Evolutionary conservation across 176 grass and related monocot genomes (phyloP).

Genomic region (Saccharum officinarum): DNA sequence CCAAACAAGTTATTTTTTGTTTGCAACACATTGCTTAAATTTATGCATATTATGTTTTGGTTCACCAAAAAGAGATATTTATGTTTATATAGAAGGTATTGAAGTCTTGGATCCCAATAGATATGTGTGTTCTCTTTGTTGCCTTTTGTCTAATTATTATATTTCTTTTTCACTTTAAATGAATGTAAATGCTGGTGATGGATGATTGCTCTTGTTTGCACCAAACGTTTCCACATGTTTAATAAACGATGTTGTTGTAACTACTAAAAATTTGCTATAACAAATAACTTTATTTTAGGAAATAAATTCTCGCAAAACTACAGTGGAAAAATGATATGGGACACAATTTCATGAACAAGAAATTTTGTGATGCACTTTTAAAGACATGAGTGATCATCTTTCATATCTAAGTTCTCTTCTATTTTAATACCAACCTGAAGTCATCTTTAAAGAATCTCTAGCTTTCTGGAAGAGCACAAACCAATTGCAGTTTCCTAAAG

Average conservation of each 20-base stretch:
- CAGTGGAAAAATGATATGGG: not conserved
- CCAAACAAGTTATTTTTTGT: not conserved
- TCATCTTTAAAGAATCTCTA: too few relatives aligned
- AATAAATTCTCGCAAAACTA: not conserved
- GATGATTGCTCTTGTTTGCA: not conserved
- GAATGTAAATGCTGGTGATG: not conserved
- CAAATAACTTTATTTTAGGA: not conserved
- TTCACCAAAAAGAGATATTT: not conserved
- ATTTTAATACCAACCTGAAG: too few relatives aligned
- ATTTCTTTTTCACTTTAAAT: not conserved
- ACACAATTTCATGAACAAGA: not conserved
- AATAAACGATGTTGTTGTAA: not conserved
- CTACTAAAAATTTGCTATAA: not conserved
- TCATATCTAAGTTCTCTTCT: not conserved
- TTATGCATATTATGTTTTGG: not conserved
- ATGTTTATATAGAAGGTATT: not conserved
- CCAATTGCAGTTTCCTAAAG: too few relatives aligned
- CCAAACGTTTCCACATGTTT: not conserved
- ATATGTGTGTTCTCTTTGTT: not conserved
- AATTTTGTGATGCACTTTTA: not conserved
- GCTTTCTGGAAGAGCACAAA: too few relatives aligned
- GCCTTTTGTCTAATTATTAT: not conserved
- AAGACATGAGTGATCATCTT: not conserved
- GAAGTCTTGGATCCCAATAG: not conserved
- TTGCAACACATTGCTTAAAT: not conserved